phyloP scores from a whole-genome alignment of 2,329 filamentous ascomycete genomes.

The Neofusicoccum ribis region DNA sequence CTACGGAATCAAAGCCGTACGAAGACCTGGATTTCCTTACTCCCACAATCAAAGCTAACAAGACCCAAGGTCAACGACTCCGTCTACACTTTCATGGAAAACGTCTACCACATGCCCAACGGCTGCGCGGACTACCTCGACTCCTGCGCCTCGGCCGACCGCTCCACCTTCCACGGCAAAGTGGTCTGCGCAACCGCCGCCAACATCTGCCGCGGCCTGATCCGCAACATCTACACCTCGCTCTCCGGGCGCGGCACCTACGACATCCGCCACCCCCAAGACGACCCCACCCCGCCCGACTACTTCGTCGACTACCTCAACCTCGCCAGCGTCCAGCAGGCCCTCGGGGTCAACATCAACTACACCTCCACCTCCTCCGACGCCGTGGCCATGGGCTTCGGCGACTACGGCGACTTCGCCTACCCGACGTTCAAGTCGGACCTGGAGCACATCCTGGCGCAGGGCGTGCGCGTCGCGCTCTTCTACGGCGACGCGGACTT shows the following conservation, averaged over 20 bases:
- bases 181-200: constrained; percentile 27
- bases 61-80: constrained; percentile 43
- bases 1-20: constrained; percentile 48
- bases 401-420: constrained; percentile 46
- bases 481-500: constrained; percentile 61
- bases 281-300: constrained; percentile 55
- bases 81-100: constrained; percentile 46
- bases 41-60: not conserved
- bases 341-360: constrained; percentile 54
- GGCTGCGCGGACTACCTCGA: constrained; percentile 55
- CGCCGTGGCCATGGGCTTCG: constrained; percentile 50
- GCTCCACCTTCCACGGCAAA: not conserved
- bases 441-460: constrained; percentile 53
- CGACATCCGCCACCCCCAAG: constrained; percentile 53
- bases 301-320: constrained; percentile 52
- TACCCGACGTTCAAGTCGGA: constrained; percentile 48
- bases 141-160: constrained; percentile 48
- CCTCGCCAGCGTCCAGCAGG: constrained; percentile 29
- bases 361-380: constrained; percentile 47
- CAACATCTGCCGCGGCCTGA: constrained; percentile 42
- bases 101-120: constrained; percentile 47
- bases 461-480: constrained; percentile 57
- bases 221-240: constrained; percentile 22
- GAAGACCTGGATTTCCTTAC: not conserved
- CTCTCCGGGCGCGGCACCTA: constrained; percentile 52